Percentiles rank a stretch among this genome's conserved stretches.
These are phyloP conservation scores for Gossypium raimondii DNA, from an alignment of 345 rosid species.

Conservation along the genomic window DNA sequence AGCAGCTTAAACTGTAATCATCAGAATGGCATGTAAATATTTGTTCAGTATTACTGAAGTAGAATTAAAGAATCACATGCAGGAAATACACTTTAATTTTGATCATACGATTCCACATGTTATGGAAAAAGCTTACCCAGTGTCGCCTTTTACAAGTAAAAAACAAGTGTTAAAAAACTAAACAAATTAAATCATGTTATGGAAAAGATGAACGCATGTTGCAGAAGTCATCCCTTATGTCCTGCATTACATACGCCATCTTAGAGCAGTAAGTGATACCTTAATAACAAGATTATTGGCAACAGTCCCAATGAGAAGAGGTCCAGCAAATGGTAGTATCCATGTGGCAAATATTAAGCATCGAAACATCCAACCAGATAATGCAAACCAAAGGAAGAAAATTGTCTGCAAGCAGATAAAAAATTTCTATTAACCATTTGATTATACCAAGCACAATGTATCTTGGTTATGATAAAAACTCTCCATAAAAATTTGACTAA, in stretches of 20 bases:
- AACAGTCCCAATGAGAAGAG: slow-evolving; percentile 87
- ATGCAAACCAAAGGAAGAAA: slow-evolving; percentile 88
- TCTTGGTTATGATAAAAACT: neutral
- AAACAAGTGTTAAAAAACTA: neutral
- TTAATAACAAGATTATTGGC: slow-evolving; percentile 84
- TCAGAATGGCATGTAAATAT: neutral
- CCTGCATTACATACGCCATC: neutral
- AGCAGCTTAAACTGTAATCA: neutral
- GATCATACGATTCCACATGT: neutral
- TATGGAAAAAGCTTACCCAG: neutral
- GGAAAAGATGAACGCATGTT: neutral
- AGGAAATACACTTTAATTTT: neutral
- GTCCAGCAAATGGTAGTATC: slow-evolving; percentile 89
- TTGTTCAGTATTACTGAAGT: neutral
- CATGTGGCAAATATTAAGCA: slow-evolving; percentile 62
- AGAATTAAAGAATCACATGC: neutral
- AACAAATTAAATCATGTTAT: neutral
- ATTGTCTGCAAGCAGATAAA: slow-evolving; percentile 45
- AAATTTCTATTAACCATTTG: neutral
- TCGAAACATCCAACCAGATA: slow-evolving; percentile 96
- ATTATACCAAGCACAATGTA: neutral
- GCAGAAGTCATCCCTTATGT: neutral
- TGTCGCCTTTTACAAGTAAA: neutral
- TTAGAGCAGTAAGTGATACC: slow-evolving; percentile 35
- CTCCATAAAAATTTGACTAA: slow-evolving; percentile 1